Percentiles rank a stretch among this genome's conserved stretches.
These are phyloP conservation scores for Ophiocordyceps unilateralis DNA, from an alignment of 2,329 filamentous ascomycete species.

Conservation along the genomic window DNA sequence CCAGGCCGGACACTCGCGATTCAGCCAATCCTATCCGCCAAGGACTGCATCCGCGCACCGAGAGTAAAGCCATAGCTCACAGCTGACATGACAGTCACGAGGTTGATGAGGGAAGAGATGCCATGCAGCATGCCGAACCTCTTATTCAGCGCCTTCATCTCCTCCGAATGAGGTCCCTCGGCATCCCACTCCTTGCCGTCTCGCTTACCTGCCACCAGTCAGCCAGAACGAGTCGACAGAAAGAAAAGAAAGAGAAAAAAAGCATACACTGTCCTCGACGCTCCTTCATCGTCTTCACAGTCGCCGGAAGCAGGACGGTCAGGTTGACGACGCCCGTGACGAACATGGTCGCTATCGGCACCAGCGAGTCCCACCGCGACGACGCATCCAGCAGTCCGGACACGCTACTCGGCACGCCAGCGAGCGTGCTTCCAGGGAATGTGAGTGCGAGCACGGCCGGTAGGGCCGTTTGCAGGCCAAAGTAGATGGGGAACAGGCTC, in stretches of 20 bases:
- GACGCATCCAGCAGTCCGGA: constrained; percentile 38
- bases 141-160: constrained; percentile 70
- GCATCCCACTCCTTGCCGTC: constrained; percentile 84
- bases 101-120: constrained; percentile 61
- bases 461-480: constrained; percentile 61
- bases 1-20: too few relatives aligned
- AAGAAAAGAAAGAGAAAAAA: not conserved
- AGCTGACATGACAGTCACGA: constrained; percentile 51
- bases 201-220: constrained; percentile 45
- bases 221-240: constrained; percentile 1
- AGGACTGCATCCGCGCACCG: constrained; percentile 38
- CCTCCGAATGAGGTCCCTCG: constrained; percentile 58
- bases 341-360: constrained; percentile 54
- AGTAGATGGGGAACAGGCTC: constrained; percentile 76
- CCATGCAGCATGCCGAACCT: constrained; percentile 68
- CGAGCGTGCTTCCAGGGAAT: constrained; percentile 47
- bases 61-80: constrained; percentile 66
- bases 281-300: constrained; percentile 55
- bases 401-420: constrained; percentile 29
- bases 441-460: constrained; percentile 62
- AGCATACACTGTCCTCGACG: constrained; percentile 58
- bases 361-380: constrained; percentile 46
- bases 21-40: constrained; percentile 6
- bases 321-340: constrained; percentile 56
- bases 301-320: constrained; percentile 55